phyloP scores from a whole-genome alignment of 1,284 basidiomycete species.

The Melanopsichium pennsylvanicum region DNA sequence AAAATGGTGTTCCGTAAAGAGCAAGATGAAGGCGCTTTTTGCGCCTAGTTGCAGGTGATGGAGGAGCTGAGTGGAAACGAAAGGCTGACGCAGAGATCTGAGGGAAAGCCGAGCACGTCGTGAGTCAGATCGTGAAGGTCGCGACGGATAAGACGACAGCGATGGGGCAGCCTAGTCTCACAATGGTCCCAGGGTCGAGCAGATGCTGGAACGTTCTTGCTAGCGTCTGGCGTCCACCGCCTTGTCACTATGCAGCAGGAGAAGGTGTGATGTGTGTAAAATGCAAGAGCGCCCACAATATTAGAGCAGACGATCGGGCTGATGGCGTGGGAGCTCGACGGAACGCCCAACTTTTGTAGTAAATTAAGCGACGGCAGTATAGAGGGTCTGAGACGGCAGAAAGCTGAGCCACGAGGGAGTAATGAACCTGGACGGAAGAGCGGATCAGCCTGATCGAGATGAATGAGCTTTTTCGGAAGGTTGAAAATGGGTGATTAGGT shows the following conservation, averaged over 20 bases:
- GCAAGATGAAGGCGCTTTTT: conserved; percentile 8
- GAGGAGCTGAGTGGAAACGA: too few species aligned
- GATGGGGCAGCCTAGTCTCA: too few species aligned
- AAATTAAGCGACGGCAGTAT: neutral
- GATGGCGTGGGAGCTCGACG: neutral
- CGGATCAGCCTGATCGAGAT: neutral
- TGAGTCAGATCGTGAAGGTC: too few species aligned
- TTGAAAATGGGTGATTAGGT: conserved; percentile 1
- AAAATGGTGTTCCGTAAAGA: neutral
- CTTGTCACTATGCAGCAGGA: neutral
- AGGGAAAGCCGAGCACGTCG: neutral
- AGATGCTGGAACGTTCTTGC: too few species aligned
- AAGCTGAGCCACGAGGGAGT: too few species aligned
- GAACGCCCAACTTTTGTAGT: neutral
- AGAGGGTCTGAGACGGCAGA: too few species aligned
- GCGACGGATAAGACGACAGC: neutral
- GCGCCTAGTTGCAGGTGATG: conserved; percentile 20
- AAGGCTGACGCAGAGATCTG: neutral
- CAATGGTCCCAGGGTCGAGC: too few species aligned
- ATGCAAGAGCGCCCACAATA: neutral
- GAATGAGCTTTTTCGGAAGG: neutral
- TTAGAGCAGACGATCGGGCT: neutral
- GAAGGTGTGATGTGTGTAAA: neutral
- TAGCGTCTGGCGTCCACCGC: too few species aligned
- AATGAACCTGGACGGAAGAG: too few species aligned